Percentiles rank a stretch among this genome's conserved stretches.
Evolutionary conservation across 73 alveolate species (phyloP).

Genomic region (Symbiodinium pilosum): DNA sequence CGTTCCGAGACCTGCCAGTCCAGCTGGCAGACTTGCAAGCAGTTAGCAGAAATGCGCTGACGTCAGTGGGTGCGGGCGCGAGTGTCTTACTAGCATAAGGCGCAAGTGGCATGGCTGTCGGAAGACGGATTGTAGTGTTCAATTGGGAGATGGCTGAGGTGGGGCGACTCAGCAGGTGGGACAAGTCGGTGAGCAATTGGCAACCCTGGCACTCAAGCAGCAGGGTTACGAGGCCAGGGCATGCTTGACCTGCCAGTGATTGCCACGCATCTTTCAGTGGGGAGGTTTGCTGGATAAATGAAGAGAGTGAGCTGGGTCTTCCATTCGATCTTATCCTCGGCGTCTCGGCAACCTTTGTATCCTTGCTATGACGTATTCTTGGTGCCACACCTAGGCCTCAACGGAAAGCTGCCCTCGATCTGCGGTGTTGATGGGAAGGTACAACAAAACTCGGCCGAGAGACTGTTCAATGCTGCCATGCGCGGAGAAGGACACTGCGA

Average conservation of each 20-base stretch:
- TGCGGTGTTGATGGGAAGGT: not conserved
- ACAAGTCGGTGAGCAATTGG: not conserved
- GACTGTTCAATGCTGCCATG: not conserved
- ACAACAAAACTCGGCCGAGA: not conserved
- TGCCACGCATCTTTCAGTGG: too few relatives aligned
- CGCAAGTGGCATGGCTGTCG: too few relatives aligned
- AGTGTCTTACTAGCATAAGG: too few relatives aligned
- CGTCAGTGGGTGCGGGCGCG: too few relatives aligned
- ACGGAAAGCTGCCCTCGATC: not conserved
- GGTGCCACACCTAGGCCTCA: not conserved
- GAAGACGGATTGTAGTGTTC: too few relatives aligned
- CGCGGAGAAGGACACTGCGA: not conserved
- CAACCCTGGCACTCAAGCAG: not conserved
- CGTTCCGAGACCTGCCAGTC: not conserved
- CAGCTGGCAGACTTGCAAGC: not conserved
- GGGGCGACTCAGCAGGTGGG: too few relatives aligned
- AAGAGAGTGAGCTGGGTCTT: not conserved
- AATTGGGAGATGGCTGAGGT: too few relatives aligned
- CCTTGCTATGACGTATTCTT: too few relatives aligned
- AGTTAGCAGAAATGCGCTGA: too few relatives aligned
- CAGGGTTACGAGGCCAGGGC: slow-evolving; percentile 2
- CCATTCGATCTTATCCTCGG: not conserved
- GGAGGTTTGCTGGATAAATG: slow-evolving; percentile 14
- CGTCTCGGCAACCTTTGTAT: not conserved
- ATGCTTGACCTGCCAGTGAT: not conserved